phyloP scores from a whole-genome alignment of 108 stramenopile genomes.

The Cyclotella sp. region DNA sequence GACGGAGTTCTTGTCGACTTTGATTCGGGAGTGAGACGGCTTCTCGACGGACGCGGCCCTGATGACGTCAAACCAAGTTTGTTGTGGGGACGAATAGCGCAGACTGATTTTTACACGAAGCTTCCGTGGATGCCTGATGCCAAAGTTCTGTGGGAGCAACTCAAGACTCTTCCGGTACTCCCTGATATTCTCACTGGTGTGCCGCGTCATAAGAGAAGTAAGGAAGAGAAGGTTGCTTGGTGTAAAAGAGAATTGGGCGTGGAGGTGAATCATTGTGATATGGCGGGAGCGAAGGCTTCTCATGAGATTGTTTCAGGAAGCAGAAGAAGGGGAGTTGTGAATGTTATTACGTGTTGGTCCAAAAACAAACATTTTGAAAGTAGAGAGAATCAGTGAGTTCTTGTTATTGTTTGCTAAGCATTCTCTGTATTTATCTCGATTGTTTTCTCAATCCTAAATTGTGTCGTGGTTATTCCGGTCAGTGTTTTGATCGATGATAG shows the following conservation, averaged over 20 bases:
- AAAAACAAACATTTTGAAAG: constrained; percentile 77
- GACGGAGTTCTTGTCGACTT: constrained; percentile 87
- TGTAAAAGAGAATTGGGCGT: constrained; percentile 70
- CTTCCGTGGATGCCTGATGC: constrained; percentile 82
- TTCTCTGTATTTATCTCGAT: background rate
- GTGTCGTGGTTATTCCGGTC: background rate
- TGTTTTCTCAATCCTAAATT: background rate
- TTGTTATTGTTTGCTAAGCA: background rate
- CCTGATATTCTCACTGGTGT: constrained; percentile 81
- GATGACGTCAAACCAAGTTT: constrained; percentile 38
- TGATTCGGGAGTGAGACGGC: constrained; percentile 62
- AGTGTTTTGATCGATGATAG: constrained; percentile 82
- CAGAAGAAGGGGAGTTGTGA: constrained; percentile 40
- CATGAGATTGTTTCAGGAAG: constrained; percentile 47
- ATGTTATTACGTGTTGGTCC: constrained; percentile 86
- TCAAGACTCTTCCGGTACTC: constrained; percentile 27
- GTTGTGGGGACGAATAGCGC: constrained; percentile 66
- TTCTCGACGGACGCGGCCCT: constrained; percentile 47
- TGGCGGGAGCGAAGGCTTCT: constrained; percentile 57
- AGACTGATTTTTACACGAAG: constrained; percentile 58
- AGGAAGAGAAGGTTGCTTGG: constrained; percentile 72
- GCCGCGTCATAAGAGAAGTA: constrained; percentile 44
- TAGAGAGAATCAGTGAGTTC: constrained; percentile 45
- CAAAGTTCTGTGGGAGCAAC: constrained; percentile 62
- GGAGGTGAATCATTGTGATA: constrained; percentile 67